Base-by-base conservation (phyloP, 129 eudicot genomes). In the Logfia minima region DNA sequence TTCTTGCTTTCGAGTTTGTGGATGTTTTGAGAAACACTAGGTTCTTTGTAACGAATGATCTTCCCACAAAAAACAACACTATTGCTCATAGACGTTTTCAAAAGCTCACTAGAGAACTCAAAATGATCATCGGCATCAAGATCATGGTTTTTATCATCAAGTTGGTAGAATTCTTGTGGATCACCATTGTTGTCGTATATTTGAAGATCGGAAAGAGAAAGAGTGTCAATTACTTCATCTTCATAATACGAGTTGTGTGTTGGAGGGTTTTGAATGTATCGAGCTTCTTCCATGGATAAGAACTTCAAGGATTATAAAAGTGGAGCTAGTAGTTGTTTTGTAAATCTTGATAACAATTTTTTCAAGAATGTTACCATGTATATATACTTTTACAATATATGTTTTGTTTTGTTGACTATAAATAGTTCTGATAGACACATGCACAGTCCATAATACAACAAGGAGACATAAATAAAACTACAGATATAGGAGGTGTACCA, bases 71-170 rank as follows among this genome's bases (percentile, higher is more conserved):
- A 88, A 17, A 88, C 78, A 75, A 88, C 78, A 61, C 67, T 84
- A 19, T 72, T 63, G 66, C 67, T 51, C 31, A 58, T 8, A 3
- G 76, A 63, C 28, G 79, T 65, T 65, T 70, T 80, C 71, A 80
- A 80, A 80, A 88, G 82, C 66, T 84, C 85, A 68, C 83, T 84
- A 60, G 86, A 86, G 72, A 91, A 91, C 87, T 91, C 97, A 78
- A 91, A 91, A 16, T 71, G 71, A 8, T 84, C 80, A 4, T 87
- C 84, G 10, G 4, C 31, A 4, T 86, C 82, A n/a, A 60, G 68
- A 24, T 5, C 19, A 51, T 48, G 61, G 43, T 63, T 62, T 19
- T 83, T 69, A 16, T 83, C 69, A 7, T 80, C 72, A 28, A 80
- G 17, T 28, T 1, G 71, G 35, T 68, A 68, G 4, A 68, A 83